A percentile compares a stretch with the other conserved stretches of the same genome.
Conservation (phyloP, 2,329 filamentous ascomycete genomes). For the Proliferodiscus dingleyae region DNA sequence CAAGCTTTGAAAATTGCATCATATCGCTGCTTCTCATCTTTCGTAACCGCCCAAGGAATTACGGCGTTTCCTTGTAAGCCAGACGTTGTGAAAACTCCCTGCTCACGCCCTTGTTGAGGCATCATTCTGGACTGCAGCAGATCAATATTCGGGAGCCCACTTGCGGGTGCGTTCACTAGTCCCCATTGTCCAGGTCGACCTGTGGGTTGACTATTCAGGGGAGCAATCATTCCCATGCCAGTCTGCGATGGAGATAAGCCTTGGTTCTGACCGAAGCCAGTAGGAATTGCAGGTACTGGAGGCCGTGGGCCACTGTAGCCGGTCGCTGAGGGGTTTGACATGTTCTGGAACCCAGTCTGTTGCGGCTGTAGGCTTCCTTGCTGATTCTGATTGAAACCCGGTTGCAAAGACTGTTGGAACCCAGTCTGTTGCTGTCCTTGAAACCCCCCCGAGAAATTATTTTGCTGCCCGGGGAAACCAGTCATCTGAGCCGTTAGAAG, state of each 20-base stretch:
- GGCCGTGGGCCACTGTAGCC: conserved; percentile 77
- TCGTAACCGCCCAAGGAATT: conserved; percentile 97
- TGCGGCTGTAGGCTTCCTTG: conserved; percentile 59
- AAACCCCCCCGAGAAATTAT: conserved; percentile 37
- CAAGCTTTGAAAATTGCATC: conserved; percentile 92
- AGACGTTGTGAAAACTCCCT: conserved; percentile 74
- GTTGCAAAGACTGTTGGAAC: conserved; percentile 43
- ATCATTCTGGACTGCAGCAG: conserved; percentile 91
- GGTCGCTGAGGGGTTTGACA: conserved; percentile 65
- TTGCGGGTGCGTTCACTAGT: conserved; percentile 89
- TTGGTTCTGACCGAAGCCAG: conserved; percentile 61
- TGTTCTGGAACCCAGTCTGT: conserved; percentile 64
- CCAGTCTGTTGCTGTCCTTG: conserved; percentile 40
- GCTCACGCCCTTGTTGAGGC: conserved; percentile 89
- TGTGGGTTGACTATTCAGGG: conserved; percentile 88
- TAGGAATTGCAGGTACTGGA: conserved; percentile 80
- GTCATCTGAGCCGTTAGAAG: conserved; percentile 64
- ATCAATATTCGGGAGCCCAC: conserved; percentile 89
- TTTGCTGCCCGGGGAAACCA: conserved; percentile 54
- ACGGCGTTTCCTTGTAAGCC: conserved; percentile 90
- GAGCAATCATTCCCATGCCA: conserved; percentile 53
- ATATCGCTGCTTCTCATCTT: conserved; percentile 96
- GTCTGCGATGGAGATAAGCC: conserved; percentile 56
- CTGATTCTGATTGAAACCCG: conserved; percentile 51
- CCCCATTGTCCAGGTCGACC: conserved; percentile 94